phyloP scores from a whole-genome alignment of 2,329 filamentous ascomycete genomes.

The Talaromyces islandicus region DNA sequence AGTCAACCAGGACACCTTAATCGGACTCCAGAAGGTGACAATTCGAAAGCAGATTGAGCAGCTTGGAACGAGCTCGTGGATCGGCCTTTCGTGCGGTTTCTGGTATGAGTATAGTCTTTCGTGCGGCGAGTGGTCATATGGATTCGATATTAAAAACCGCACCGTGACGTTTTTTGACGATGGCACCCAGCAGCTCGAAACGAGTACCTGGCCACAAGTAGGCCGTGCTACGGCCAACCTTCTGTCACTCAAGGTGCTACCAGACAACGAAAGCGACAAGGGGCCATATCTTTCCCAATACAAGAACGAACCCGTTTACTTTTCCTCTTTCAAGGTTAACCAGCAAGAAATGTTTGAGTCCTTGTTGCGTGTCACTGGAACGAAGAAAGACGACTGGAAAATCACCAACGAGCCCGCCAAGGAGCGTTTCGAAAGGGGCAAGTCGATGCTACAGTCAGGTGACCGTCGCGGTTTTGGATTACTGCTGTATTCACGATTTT shows the following conservation, averaged over 20 bases:
- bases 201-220: slow-evolving; percentile 54
- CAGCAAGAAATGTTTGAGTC: slow-evolving; percentile 62
- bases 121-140: slow-evolving; percentile 31
- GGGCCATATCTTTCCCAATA: slow-evolving; percentile 39
- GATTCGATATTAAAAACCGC: slow-evolving; percentile 45
- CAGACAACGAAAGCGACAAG: slow-evolving; percentile 31
- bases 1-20: slow-evolving; percentile 31
- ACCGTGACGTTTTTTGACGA: slow-evolving; percentile 48
- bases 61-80: slow-evolving; percentile 38
- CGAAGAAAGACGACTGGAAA: slow-evolving; percentile 55
- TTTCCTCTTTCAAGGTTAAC: slow-evolving; percentile 53
- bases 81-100: slow-evolving; percentile 42
- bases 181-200: slow-evolving; percentile 52
- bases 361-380: slow-evolving; percentile 53
- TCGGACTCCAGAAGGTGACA: slow-evolving; percentile 23
- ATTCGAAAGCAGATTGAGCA: slow-evolving; percentile 27
- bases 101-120: slow-evolving; percentile 52
- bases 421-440: slow-evolving; percentile 47
- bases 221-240: slow-evolving; percentile 50
- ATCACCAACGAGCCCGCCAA: slow-evolving; percentile 44
- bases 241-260: slow-evolving; percentile 41
- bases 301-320: slow-evolving; percentile 45
- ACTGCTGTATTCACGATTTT: slow-evolving; percentile 52
- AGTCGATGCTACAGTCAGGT: slow-evolving; percentile 34
- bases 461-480: slow-evolving; percentile 42